phyloP scores from a whole-genome alignment of 164 flowering plant species.

The Santalum album region DNA sequence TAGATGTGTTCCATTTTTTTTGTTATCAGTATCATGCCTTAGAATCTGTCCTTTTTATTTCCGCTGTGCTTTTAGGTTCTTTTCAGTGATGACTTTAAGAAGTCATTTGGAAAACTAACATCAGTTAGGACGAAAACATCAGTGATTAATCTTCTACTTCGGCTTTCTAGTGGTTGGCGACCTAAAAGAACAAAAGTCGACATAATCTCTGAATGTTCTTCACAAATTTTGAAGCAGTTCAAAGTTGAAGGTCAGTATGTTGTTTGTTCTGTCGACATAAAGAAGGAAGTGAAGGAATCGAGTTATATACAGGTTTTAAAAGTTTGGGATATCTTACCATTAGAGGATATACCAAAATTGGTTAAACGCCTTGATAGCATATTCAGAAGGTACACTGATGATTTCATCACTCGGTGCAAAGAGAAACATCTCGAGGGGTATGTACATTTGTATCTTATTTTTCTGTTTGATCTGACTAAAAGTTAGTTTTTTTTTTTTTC shows the following conservation, averaged over 20 bases:
- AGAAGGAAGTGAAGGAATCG: conserved; percentile 30
- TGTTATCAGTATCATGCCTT: background rate
- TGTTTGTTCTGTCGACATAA: conserved; percentile 42
- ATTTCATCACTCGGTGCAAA: conserved; percentile 45
- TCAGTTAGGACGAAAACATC: conserved; percentile 21
- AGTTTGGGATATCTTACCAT: conserved; percentile 66
- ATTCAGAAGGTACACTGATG: conserved; percentile 36
- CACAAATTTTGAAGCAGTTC: conserved; percentile 37
- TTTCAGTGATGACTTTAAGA: conserved; percentile 52
- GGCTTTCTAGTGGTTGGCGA: conserved; percentile 64
- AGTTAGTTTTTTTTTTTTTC: too few relatives aligned
- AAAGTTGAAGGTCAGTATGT: conserved; percentile 45
- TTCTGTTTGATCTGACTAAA: too few relatives aligned
- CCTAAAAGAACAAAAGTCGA: conserved; percentile 39
- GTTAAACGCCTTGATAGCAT: conserved; percentile 45
- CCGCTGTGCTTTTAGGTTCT: conserved; percentile 31
- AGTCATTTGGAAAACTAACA: conserved; percentile 35
- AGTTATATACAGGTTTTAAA: conserved; percentile 44
- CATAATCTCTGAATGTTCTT: conserved; percentile 28
- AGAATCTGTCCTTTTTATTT: too few relatives aligned
- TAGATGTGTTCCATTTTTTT: background rate
- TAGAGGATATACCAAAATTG: conserved; percentile 44
- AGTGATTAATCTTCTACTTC: conserved; percentile 34
- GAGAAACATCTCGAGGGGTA: conserved; percentile 51
- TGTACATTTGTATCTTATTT: conserved; percentile 6